These are phyloP conservation scores for Sedum album DNA, from an alignment of 164 flowering plant species.

Conservation along the genomic window DNA sequence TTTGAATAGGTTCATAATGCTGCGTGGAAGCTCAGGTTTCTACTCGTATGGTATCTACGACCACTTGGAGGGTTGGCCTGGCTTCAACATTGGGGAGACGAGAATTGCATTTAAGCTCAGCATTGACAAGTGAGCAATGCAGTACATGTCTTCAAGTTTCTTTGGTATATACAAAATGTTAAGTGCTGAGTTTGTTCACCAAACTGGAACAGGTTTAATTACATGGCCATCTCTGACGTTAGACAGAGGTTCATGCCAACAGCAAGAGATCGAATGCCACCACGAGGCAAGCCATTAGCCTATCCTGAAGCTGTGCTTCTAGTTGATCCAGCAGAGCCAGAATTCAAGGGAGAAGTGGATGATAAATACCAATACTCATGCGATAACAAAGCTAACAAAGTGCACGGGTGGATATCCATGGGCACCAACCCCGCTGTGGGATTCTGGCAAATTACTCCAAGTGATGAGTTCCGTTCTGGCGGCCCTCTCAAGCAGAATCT, in stretches of 20 bases:
- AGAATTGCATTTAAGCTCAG: constrained; percentile 79
- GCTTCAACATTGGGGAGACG: constrained; percentile 42
- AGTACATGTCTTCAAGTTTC: neutral
- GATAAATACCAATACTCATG: constrained; percentile 89
- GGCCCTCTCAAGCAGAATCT: constrained; percentile 90
- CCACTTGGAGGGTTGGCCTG: constrained; percentile 80
- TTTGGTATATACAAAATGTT: neutral
- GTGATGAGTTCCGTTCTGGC: constrained; percentile 76
- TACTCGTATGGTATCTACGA: constrained; percentile 85
- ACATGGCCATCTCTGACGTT: constrained; percentile 83
- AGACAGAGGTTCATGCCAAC: constrained; percentile 75
- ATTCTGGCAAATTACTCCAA: constrained; percentile 87
- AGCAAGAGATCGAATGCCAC: constrained; percentile 69
- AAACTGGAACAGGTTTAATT: constrained; percentile 52
- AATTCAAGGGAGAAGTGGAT: constrained; percentile 50
- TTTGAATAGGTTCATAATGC: constrained; percentile 57
- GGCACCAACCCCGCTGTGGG: constrained; percentile 44
- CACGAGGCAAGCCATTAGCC: constrained; percentile 54
- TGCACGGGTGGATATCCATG: constrained; percentile 78
- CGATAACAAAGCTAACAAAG: constrained; percentile 49
- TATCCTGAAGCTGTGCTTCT: constrained; percentile 47
- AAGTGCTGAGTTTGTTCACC: constrained; percentile 5
- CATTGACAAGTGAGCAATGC: constrained; percentile 53
- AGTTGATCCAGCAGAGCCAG: neutral
- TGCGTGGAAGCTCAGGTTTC: constrained; percentile 74